Evolutionary conservation across 2,329 filamentous ascomycete genomes (phyloP).

Genomic region (Fusarium sp.): DNA sequence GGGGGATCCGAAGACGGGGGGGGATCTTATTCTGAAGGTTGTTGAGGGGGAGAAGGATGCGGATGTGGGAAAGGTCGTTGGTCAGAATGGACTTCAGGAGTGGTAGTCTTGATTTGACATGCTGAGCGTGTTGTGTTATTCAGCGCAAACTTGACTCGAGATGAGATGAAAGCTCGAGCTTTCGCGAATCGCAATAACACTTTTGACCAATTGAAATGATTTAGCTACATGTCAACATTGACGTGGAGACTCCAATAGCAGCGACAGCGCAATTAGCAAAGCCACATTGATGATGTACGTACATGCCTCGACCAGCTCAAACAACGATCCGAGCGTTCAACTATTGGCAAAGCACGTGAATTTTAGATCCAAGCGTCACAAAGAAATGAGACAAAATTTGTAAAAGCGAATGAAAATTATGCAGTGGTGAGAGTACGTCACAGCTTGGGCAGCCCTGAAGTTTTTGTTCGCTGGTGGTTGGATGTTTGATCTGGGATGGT

Average conservation of each 20-base stretch:
- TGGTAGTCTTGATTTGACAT: slow-evolving; percentile 29
- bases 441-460: slow-evolving; percentile 9
- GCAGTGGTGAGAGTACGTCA: slow-evolving; percentile 24
- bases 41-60: slow-evolving; percentile 56
- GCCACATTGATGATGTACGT: slow-evolving; percentile 37
- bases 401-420: slow-evolving; percentile 2
- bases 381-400: neutral
- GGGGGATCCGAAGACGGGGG: slow-evolving; percentile 51
- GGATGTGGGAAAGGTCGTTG: slow-evolving; percentile 54
- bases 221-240: neutral
- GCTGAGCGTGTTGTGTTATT: neutral
- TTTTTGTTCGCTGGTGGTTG: slow-evolving; percentile 4
- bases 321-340: neutral
- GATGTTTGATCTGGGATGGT: slow-evolving; percentile 8
- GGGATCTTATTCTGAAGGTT: slow-evolving; percentile 52
- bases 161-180: neutral
- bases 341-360: neutral
- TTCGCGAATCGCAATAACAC: neutral
- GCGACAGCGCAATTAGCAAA: slow-evolving; percentile 15
- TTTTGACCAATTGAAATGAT: neutral
- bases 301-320: neutral
- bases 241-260: neutral
- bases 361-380: neutral
- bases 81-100: slow-evolving; percentile 44
- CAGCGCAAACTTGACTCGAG: neutral